A percentile compares a stretch with the other conserved stretches of the same genome.
These are phyloP conservation scores for Castanea sativa DNA, from an alignment of 306 rosid genomes.

Conservation along the genomic window DNA sequence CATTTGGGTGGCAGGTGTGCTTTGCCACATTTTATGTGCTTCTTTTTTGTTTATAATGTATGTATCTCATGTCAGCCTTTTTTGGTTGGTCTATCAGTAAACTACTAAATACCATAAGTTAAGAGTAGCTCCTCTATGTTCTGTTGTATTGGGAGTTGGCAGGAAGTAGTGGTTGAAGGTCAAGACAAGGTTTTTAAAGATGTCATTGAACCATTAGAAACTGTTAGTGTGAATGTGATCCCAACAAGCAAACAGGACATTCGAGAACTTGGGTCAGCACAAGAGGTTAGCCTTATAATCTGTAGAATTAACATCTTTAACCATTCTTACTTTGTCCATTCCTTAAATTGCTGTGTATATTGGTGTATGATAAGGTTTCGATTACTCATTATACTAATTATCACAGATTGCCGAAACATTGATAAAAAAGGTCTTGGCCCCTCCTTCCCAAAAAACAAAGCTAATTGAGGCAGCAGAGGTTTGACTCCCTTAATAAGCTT, in stretches of 20 bases:
- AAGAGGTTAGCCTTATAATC: constrained; percentile 48
- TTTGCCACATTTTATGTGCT: constrained; percentile 11
- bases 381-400: constrained; percentile 11
- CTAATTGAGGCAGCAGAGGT: constrained; percentile 84
- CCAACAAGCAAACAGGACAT: constrained; percentile 76
- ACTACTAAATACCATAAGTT: constrained; percentile 16
- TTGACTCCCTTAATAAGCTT: constrained; percentile 9
- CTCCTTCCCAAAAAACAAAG: constrained; percentile 90
- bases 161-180: constrained; percentile 86
- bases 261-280: constrained; percentile 81
- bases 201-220: constrained; percentile 91
- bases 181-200: constrained; percentile 98
- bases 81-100: constrained; percentile 17
- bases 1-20: constrained; percentile 97
- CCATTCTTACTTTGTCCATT: not conserved
- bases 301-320: not conserved
- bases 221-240: constrained; percentile 66
- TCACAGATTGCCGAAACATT: constrained; percentile 79
- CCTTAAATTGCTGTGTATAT: not conserved
- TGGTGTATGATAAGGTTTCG: not conserved
- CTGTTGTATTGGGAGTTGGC: constrained; percentile 39
- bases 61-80: constrained; percentile 1
- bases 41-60: constrained; percentile 18
- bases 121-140: constrained; percentile 23
- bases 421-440: constrained; percentile 78